Base-by-base conservation (phyloP, 331 rosid genomes). In the Malus hybrid region DNA sequence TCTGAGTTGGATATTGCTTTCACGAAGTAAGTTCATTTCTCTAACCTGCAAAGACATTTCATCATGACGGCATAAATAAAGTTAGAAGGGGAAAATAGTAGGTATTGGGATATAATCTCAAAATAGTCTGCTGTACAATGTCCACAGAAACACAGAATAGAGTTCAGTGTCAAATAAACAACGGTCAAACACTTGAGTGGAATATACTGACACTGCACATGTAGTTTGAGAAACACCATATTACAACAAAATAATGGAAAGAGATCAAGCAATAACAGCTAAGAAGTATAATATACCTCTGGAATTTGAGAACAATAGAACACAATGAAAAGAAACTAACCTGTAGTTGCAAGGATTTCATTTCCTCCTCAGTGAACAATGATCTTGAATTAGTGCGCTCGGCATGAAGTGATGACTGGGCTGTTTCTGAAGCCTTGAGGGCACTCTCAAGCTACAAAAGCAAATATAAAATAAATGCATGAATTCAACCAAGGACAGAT, bases 1-100 rank as follows among this genome's bases (percentile, higher is more conserved):
- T 81, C 99, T 89, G 68, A 94, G 93, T 86, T 94, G 99, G 75
- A 86, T 79, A 74, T 94, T 94, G 84, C 99, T 94, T 82, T 94
- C 99, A 33, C 99, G 97, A 77, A 94, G 99, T 74, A 94, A 88
- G 87, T 87, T 92, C 81, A 91, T 85, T 83, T 94, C 99, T 78
- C 92, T 85, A 71, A 88, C 88, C 99, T 94, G 88, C 50, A 69
- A 82, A 76, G 83, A 29, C 34, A 79, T 80, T 74, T 63, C 67
- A 11, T 55, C 34, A 70, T 55, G 26, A 15, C 10, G 24, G 24
- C 24, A 22, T 22, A 22, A 22, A 16, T 57, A 34, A 14, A 28
- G 55, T 63, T 62, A 34, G 26, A 44, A 19, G 58, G 67, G 56
- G 24, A 10, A 32, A 58, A 1, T 44, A 58, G n/a, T 29, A 19